Conservation (phyloP, 2,329 filamentous ascomycete genomes). For the Hirsutella rhossiliensis region DNA sequence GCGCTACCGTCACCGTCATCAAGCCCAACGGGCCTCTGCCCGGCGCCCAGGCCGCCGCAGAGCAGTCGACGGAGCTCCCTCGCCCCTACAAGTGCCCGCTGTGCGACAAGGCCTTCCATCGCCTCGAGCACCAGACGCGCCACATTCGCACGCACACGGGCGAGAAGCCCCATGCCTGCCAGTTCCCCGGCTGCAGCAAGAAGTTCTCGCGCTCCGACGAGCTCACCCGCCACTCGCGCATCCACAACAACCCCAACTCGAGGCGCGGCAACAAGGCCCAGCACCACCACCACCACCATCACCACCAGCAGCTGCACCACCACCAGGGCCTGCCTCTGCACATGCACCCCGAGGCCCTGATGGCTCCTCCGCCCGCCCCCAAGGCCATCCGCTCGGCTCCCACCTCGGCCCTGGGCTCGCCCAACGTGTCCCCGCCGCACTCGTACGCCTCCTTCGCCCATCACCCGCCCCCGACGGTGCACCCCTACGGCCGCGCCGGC, state of each 20-base stretch:
- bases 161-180: constrained; percentile 95
- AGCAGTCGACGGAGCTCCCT: constrained; percentile 59
- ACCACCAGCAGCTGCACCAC: constrained; percentile 26
- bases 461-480: constrained; percentile 31
- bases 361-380: constrained; percentile 63
- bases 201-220: constrained; percentile 95
- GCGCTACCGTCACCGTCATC: constrained; percentile 40
- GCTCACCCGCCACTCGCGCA: constrained; percentile 89
- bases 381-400: constrained; percentile 82
- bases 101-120: constrained; percentile 97
- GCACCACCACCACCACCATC: constrained; percentile 23
- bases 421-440: constrained; percentile 90
- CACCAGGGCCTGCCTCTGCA: constrained; percentile 26
- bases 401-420: constrained; percentile 75
- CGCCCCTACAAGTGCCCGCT: constrained; percentile 97
- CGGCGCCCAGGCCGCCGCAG: constrained; percentile 41
- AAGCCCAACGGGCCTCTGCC: constrained; percentile 52
- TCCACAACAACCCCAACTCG: constrained; percentile 98
- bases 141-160: constrained; percentile 97
- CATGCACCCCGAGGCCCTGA: constrained; percentile 51
- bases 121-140: constrained; percentile 80
- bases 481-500: constrained; percentile 35
- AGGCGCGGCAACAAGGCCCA: constrained; percentile 76
- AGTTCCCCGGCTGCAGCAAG: constrained; percentile 91
- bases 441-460: constrained; percentile 64